These are phyloP conservation scores for Trichoderma reesei DNA, from an alignment of 495 filamentous ascomycete species.

Conservation along the genomic window DNA sequence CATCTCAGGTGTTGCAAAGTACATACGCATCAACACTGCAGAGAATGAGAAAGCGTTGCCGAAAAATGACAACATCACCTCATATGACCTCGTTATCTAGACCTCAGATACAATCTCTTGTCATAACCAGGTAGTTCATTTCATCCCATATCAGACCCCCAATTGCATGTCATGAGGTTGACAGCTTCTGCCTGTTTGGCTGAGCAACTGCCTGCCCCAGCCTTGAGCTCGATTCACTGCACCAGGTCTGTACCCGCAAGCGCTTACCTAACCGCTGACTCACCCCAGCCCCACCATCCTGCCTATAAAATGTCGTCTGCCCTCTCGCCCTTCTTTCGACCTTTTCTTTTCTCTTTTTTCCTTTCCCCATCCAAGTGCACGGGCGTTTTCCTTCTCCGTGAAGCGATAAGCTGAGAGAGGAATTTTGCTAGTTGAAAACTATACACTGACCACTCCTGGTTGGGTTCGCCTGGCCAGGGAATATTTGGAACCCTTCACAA, in stretches of 20 bases:
- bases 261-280: background rate
- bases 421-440: constrained; percentile 31
- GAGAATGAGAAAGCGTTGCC: too few species aligned
- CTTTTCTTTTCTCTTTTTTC: constrained; percentile 7
- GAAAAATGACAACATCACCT: too few species aligned
- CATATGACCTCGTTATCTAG: too few species aligned
- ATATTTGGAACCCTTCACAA: constrained; percentile 22
- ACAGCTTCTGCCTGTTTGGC: background rate
- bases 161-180: background rate
- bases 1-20: too few species aligned
- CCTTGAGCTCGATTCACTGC: too few species aligned
- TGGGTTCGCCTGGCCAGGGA: constrained; percentile 21
- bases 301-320: constrained; percentile 10
- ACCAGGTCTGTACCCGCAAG: too few species aligned
- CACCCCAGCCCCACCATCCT: background rate
- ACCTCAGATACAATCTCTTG: too few species aligned
- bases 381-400: constrained; percentile 13
- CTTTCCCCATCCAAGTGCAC: constrained; percentile 12
- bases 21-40: too few species aligned
- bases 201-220: background rate
- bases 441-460: constrained; percentile 23
- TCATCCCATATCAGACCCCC: background rate
- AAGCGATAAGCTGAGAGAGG: constrained; percentile 14
- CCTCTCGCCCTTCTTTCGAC: background rate
- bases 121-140: too few species aligned